Evolutionary conservation across 2,329 filamentous ascomycete genomes (phyloP), one percentile per base, ranked within the genome.

Genomic region (Arthrobotrys megalospora): DNA sequence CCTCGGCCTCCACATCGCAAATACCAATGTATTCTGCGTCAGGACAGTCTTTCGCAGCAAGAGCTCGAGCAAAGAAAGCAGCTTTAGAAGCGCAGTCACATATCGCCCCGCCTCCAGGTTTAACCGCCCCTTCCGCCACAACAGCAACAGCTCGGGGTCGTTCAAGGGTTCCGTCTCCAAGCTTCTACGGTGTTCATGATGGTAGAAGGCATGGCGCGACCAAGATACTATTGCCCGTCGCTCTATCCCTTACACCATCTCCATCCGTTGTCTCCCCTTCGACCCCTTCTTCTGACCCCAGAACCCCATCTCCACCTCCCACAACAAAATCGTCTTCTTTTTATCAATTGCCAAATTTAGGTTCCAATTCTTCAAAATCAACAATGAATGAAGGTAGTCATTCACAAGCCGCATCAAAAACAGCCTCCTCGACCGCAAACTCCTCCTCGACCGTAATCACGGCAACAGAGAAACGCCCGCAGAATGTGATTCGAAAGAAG

Each of bases 241-340:
- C 66, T 14, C 73, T 66, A 14, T 62, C 50, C 19, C 34, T 77
- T 6, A 63, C 66, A 24, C 52, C 73, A 21, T 77, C 66, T 3
- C 12, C 66, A 10, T 32, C 72, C 3, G 60, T 77, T 63, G 16
- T 65, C 14, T 71, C 65, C 16, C 73, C 73, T 66, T 76, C 71
- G 6, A 66, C 66, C n/a, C 71, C 71, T 24, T 53, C 64, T 34
- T 68, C 73, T 6, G 66, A 71, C 16, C 73, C 66, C 5, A 77
- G 73, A 71, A 77, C 73, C 5, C 73, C 73, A 36, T 77, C 72
- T 8, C 72, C 73, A n/a, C 73, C 73, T n/a, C 58, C 58, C 11
- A 43, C 58, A 3, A 53, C 67, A 28, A 63, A 71, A 14, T 48
- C 43, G 10, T 16, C 71, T 36, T 47, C 73, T 19, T 77, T 60